These are phyloP conservation scores for Penicillium maclennaniae DNA, from an alignment of 495 filamentous ascomycete species.

Conservation along the genomic window DNA sequence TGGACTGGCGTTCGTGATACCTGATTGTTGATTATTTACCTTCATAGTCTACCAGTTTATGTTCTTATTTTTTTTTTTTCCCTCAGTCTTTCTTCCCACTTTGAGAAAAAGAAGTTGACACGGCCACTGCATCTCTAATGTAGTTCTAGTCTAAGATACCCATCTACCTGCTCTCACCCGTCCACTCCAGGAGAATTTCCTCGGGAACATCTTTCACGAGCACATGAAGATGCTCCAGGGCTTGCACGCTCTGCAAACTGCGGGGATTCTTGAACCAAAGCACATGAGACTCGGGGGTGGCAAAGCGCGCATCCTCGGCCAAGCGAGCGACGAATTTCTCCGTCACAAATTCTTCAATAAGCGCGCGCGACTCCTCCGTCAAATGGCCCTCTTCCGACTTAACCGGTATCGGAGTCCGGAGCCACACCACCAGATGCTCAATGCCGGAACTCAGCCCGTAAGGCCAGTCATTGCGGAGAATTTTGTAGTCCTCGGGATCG, in stretches of 20 bases:
- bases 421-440: constrained; percentile 57
- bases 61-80: background rate
- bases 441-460: constrained; percentile 73
- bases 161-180: constrained; percentile 28
- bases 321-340: constrained; percentile 60
- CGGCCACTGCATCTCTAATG: background rate
- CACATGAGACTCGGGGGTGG: constrained; percentile 52
- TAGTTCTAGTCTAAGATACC: background rate
- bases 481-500: constrained; percentile 66
- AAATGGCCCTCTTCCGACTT: constrained; percentile 62
- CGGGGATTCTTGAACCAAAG: constrained; percentile 96
- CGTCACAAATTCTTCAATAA: constrained; percentile 65
- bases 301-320: constrained; percentile 34
- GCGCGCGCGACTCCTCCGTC: constrained; percentile 58
- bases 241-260: constrained; percentile 78
- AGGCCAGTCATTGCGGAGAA: constrained; percentile 88
- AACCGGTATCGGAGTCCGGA: constrained; percentile 50
- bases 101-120: background rate
- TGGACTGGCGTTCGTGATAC: constrained; percentile 26
- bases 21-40: constrained; percentile 4
- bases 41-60: background rate
- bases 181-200: constrained; percentile 60
- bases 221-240: constrained; percentile 75
- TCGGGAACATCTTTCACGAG: constrained; percentile 60
- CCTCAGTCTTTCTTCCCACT: background rate